Conservation (phyloP, 768 basidiomycete genomes). For the Collybia sp. region DNA sequence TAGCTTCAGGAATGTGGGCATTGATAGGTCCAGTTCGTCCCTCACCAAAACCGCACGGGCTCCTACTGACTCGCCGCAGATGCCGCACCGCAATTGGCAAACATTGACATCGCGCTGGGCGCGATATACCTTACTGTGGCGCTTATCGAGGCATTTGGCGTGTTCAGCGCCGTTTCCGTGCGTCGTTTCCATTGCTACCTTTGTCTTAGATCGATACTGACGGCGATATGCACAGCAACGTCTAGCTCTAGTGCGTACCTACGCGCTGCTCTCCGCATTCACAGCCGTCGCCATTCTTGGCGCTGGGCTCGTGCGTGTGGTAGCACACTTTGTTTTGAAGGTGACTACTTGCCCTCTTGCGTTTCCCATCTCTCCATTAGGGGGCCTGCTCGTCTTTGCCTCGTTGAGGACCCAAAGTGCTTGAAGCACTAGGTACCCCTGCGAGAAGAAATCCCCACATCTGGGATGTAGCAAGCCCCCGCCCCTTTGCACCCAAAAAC, state of each 20-base stretch:
- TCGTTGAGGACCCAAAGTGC: no score
- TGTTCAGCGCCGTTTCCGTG: slow-evolving; percentile 47
- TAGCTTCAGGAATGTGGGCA: background rate
- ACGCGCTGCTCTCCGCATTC: slow-evolving; percentile 45
- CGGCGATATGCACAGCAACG: slow-evolving; percentile 41
- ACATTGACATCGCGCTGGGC: slow-evolving; percentile 30
- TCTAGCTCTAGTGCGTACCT: slow-evolving; percentile 45
- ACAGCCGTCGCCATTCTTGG: slow-evolving; percentile 46
- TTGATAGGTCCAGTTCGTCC: background rate
- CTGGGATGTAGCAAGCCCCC: no score
- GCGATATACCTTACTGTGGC: slow-evolving; percentile 27
- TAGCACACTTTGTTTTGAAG: slow-evolving; percentile 70
- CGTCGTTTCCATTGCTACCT: slow-evolving; percentile 14
- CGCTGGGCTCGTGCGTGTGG: slow-evolving; percentile 46
- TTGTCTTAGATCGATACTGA: background rate
- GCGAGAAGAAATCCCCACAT: no score
- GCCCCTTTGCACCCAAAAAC: no score
- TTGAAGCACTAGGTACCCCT: no score
- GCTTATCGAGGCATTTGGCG: slow-evolving; percentile 35
- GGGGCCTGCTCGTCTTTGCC: no score
- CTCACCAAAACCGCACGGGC: background rate
- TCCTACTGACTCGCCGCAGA: slow-evolving; percentile 8
- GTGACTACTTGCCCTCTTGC: slow-evolving; percentile 27
- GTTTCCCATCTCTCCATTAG: no score
- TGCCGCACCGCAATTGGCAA: slow-evolving; percentile 21